Evolutionary conservation across 1,139 yeast genomes (phyloP).

Genomic region (Candida tropicalis): DNA sequence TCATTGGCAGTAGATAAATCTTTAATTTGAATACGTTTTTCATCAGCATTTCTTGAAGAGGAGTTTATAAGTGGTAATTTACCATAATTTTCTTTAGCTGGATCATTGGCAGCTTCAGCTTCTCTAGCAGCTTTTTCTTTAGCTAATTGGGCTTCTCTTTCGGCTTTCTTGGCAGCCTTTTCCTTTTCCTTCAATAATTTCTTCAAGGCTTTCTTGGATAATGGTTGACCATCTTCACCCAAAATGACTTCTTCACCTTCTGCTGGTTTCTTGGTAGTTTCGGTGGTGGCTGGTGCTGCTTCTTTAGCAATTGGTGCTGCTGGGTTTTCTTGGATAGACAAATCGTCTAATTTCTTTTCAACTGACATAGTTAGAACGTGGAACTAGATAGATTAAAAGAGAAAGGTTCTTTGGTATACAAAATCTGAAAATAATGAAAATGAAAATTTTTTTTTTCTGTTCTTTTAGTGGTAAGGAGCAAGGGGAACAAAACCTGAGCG

Average conservation of each 20-base stretch:
- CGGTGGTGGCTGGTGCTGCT: constrained; percentile 17
- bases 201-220: constrained; percentile 93
- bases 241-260: constrained; percentile 37
- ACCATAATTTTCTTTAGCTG: constrained; percentile 88
- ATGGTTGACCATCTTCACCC: constrained; percentile 89
- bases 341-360: constrained; percentile 18
- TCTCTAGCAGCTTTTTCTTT: constrained; percentile 86
- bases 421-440: too few species aligned
- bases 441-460: constrained; percentile 11
- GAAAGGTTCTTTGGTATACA: too few species aligned
- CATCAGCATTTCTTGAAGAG: constrained; percentile 56
- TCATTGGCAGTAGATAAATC: constrained; percentile 66
- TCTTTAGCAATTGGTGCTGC: constrained; percentile 18
- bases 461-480: too few species aligned
- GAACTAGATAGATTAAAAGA: too few species aligned
- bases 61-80: constrained; percentile 87
- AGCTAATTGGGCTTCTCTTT: constrained; percentile 86
- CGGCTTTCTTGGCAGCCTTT: constrained; percentile 91
- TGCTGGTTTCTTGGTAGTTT: neutral
- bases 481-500: too few species aligned
- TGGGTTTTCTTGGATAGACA: constrained; percentile 14
- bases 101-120: constrained; percentile 68
- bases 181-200: constrained; percentile 92
- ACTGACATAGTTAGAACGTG: constrained; percentile 15
- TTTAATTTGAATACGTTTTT: constrained; percentile 56